Conservation (phyloP, 805 yeast species). For the Wickerhamia fluorescens region DNA sequence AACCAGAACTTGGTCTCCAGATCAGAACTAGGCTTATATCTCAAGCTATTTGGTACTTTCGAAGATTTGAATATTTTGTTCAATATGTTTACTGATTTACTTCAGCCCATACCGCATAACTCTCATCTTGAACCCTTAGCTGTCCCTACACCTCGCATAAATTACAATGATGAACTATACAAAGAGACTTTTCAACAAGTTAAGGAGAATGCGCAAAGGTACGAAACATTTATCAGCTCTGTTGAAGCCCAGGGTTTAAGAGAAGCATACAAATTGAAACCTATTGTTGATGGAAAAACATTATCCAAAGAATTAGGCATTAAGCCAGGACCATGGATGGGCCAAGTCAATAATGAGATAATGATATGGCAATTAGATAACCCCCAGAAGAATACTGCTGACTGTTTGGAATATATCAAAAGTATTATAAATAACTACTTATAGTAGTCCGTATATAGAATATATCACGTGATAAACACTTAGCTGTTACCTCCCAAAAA, state of each 20-base stretch:
- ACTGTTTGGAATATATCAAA: constrained; percentile 43
- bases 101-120: constrained; percentile 6
- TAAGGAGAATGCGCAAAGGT: constrained; percentile 13
- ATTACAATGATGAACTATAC: neutral
- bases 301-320: constrained; percentile 42
- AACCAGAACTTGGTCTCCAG: constrained; percentile 25
- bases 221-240: constrained; percentile 23
- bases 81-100: constrained; percentile 28
- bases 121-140: neutral
- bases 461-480: constrained; percentile 1
- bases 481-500: constrained; percentile 3
- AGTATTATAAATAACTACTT: constrained; percentile 12
- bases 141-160: constrained; percentile 4
- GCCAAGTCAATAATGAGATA: constrained; percentile 45
- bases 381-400: constrained; percentile 48
- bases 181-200: constrained; percentile 1
- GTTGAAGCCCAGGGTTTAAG: constrained; percentile 30
- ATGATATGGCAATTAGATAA: constrained; percentile 74
- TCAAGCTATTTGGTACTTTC: constrained; percentile 47
- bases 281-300: constrained; percentile 71
- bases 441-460: neutral
- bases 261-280: constrained; percentile 46
- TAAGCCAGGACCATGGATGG: constrained; percentile 89
- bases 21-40: constrained; percentile 52
- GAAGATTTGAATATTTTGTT: constrained; percentile 40